Evolutionary conservation across 2,329 filamentous ascomycete genomes (phyloP).

Genomic region (Talaromyces amestolkiae): DNA sequence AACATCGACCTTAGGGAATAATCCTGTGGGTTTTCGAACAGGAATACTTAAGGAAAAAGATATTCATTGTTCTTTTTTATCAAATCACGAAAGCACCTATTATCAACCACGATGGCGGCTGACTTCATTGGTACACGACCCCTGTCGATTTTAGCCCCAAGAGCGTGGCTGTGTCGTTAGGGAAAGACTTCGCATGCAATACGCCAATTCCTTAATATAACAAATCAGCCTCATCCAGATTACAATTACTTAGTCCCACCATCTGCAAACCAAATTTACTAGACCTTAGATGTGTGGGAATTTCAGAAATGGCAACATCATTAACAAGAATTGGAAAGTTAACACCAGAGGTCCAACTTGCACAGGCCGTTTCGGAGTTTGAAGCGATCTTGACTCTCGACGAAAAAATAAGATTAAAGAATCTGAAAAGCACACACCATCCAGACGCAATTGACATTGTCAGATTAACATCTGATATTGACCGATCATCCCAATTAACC

Average conservation of each 20-base stretch:
- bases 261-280: not conserved
- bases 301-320: not conserved
- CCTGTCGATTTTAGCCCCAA: not conserved
- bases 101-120: not conserved
- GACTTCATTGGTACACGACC: not conserved
- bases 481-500: not conserved
- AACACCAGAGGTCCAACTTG: constrained; percentile 8
- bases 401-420: not conserved
- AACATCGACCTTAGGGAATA: too few species aligned
- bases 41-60: too few species aligned
- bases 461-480: constrained; percentile 8
- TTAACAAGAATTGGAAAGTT: not conserved
- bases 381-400: not conserved
- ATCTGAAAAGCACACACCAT: constrained; percentile 1
- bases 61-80: not conserved
- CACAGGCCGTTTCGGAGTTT: constrained; percentile 8
- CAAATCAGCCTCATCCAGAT: not conserved
- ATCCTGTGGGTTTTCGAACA: too few species aligned
- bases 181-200: not conserved
- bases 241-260: not conserved
- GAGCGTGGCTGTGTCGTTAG: not conserved
- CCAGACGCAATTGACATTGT: constrained; percentile 9
- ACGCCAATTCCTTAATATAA: not conserved
- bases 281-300: not conserved
- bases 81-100: not conserved